phyloP scores from a whole-genome alignment of 495 filamentous ascomycete genomes.

The Chaetomium tenue region DNA sequence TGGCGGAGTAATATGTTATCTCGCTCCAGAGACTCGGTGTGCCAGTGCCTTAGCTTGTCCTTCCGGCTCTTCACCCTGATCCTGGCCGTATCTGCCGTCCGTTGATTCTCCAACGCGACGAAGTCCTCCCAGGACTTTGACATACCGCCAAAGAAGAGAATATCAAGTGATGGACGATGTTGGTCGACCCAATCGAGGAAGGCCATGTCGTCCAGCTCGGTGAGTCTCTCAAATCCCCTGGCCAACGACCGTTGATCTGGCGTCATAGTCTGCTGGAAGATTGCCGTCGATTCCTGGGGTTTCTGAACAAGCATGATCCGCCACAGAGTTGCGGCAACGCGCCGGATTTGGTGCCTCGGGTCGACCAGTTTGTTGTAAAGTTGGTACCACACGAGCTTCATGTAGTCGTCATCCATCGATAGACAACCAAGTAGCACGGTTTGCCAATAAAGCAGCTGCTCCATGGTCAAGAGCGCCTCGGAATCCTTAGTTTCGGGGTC shows the following conservation, averaged over 20 bases:
- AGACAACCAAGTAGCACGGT: conserved; percentile 77
- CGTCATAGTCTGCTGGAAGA: conserved; percentile 66
- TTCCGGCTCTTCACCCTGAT: conserved; percentile 67
- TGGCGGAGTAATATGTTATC: conserved; percentile 75
- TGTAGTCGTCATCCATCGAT: conserved; percentile 68
- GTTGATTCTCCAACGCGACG: conserved; percentile 72
- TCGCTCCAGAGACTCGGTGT: conserved; percentile 58
- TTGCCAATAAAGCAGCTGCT: conserved; percentile 93
- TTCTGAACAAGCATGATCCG: conserved; percentile 91
- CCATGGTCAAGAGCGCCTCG: conserved; percentile 65
- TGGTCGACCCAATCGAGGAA: conserved; percentile 88
- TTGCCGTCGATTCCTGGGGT: conserved; percentile 70
- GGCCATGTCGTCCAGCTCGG: conserved; percentile 78
- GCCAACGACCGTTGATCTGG: conserved; percentile 69
- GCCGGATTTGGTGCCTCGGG: conserved; percentile 59
- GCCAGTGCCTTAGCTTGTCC: conserved; percentile 79
- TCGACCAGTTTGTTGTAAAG: conserved; percentile 81
- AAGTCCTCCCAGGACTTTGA: conserved; percentile 83
- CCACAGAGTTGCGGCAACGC: conserved; percentile 79
- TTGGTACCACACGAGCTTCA: conserved; percentile 83
- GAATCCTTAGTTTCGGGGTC: conserved; percentile 54
- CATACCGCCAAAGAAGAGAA: conserved; percentile 73
- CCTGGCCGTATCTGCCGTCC: conserved; percentile 68
- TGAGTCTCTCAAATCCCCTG: conserved; percentile 76
- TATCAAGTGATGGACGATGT: conserved; percentile 74